Base-by-base conservation (phyloP, 2,329 filamentous ascomycete species). In the Graphilbum ipis-grandicollis region DNA sequence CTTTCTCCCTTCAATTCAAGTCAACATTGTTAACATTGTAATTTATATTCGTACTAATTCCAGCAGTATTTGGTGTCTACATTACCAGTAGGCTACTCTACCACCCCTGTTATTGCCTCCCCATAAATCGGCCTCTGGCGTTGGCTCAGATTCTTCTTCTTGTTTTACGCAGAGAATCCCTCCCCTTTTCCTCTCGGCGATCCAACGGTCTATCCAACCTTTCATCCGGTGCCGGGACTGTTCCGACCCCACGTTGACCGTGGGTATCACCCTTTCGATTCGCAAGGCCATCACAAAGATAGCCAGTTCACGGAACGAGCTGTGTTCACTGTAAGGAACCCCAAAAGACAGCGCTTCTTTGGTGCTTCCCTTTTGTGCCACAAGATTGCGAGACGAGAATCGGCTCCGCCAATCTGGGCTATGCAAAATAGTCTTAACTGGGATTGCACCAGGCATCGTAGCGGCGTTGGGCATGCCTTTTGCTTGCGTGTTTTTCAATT, bases 251-350 rank as follows among this genome's bases (percentile, higher is more conserved):
- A 78, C 68, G 39, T 98, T 96, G 4, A 98, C 90, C 0, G 90
- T 98, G 0, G 90, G 90, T 14, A 98, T 79, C 7, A 98, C 71
- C 56, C 78, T 82, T 44, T 88, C 85, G 45, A 98, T 92, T 39
- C 81, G 63, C 53, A 98, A 54, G 17, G 78, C 72, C 65, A 90
- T 90, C 46, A 88, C 72, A 52, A 98, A 98, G 69, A 96, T 78
- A 1, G 84, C 88, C 51, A 98, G 57, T 61, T 98, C 90, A 30
- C 88, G 68, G 52, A 98, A 98, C 43, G 82, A 92, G 54, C 81
- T 90, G 54, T 98, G 90, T 59, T 98, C 90, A 36, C 79, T 86
- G 53, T 98, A 98, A 2, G 90, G 90, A 2, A 96, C 90, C 1
- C 84, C 86, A 47, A 92, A 93, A 53, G 85, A 94, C 53, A 79